Evolutionary conservation across 2,329 filamentous ascomycete genomes (phyloP).

Genomic region (Tolypocladium ophioglossoides): DNA sequence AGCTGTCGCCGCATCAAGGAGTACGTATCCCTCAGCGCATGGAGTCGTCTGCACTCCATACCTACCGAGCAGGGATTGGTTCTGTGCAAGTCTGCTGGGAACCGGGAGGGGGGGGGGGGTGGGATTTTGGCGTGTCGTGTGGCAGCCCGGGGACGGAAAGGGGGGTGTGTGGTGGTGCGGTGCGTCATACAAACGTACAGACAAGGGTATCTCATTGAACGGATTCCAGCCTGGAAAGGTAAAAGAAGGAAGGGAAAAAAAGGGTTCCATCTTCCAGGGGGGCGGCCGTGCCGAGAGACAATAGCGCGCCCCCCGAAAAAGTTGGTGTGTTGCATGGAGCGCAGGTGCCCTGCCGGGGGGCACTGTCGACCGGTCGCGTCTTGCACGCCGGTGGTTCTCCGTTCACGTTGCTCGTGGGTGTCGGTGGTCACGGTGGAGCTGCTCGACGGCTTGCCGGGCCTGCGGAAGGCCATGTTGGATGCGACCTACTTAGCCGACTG

Average conservation of each 20-base stretch:
- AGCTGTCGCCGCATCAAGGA: constrained; percentile 4
- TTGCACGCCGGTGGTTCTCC: neutral
- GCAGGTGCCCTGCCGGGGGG: neutral
- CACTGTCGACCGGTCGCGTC: neutral
- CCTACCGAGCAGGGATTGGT: constrained; percentile 5
- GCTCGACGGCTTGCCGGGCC: neutral
- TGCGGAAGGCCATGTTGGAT: neutral
- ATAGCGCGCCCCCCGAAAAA: constrained; percentile 7
- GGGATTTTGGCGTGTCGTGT: neutral
- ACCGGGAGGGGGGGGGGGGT: constrained; percentile 1
- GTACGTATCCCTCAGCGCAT: neutral
- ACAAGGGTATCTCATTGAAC: constrained; percentile 24
- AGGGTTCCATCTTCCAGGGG: constrained; percentile 7
- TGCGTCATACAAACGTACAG: constrained; percentile 19
- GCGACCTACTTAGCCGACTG: neutral
- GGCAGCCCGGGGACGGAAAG: neutral
- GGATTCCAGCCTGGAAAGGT: constrained; percentile 15
- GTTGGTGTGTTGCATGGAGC: neutral
- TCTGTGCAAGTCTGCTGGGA: constrained; percentile 5
- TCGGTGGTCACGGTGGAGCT: neutral
- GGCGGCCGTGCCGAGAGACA: constrained; percentile 11
- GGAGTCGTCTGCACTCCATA: neutral
- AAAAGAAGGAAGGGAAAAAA: constrained; percentile 2
- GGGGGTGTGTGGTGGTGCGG: neutral
- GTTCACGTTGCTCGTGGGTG: neutral